Evolutionary conservation across 331 rosid genomes (phyloP).

Genomic region (Arachis monticola): DNA sequence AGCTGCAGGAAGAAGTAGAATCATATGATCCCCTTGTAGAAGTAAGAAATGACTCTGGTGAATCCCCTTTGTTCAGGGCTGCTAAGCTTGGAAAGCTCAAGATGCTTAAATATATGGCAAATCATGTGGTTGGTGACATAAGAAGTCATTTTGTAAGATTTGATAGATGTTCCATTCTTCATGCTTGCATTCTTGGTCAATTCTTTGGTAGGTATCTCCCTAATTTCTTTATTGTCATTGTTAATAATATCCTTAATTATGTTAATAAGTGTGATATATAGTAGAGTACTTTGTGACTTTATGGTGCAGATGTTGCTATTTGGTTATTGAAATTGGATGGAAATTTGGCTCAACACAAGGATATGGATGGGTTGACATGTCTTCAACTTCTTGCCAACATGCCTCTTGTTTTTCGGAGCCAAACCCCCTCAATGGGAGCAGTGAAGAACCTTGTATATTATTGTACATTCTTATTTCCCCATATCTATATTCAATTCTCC

Average conservation of each 20-base stretch:
- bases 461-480: slow-evolving; percentile 6
- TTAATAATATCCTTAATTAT: no score
- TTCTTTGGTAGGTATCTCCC: slow-evolving; percentile 17
- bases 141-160: background rate
- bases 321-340: slow-evolving; percentile 26
- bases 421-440: background rate
- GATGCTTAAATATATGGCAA: slow-evolving; percentile 15
- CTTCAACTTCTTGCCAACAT: slow-evolving; percentile 38
- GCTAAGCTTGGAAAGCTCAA: slow-evolving; percentile 26
- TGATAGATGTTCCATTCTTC: slow-evolving; percentile 4
- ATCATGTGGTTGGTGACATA: background rate
- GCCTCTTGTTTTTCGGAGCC: slow-evolving; percentile 30
- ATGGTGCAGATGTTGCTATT: slow-evolving; percentile 23
- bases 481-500: background rate
- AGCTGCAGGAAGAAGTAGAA: background rate
- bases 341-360: background rate
- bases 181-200: background rate
- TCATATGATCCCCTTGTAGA: background rate
- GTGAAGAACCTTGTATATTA: background rate
- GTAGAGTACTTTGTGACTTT: background rate
- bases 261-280: no score
- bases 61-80: slow-evolving; percentile 34
- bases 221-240: background rate
- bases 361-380: slow-evolving; percentile 16
- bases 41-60: background rate